A percentile compares a stretch with the other conserved stretches of the same genome.
These are phyloP conservation scores for Orbilia quercus DNA, from an alignment of 2,329 filamentous ascomycete species.

Conservation along the genomic window DNA sequence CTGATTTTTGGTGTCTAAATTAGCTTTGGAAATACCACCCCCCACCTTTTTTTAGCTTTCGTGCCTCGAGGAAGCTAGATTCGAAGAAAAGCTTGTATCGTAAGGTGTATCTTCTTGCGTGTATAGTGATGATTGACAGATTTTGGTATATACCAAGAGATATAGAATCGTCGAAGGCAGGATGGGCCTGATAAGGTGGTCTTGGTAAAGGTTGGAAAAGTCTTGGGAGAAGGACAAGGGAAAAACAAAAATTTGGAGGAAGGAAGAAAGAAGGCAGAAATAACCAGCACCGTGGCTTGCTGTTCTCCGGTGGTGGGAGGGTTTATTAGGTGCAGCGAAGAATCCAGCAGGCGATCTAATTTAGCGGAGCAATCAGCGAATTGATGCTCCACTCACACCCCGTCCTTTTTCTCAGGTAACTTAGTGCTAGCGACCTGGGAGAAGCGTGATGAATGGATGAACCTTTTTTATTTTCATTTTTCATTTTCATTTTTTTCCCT, in stretches of 20 bases:
- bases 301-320: conserved; percentile 38
- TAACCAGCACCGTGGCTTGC: conserved; percentile 7
- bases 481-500: conserved; percentile 20
- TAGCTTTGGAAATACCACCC: too few species aligned
- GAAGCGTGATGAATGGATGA: too few species aligned
- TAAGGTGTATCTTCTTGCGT: conserved; percentile 31
- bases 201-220: conserved; percentile 50
- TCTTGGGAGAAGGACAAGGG: conserved; percentile 39
- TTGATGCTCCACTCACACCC: conserved; percentile 40
- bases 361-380: conserved; percentile 31
- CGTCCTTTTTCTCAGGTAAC: conserved; percentile 14
- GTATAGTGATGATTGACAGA: conserved; percentile 32
- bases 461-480: too few species aligned
- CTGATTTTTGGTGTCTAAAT: too few species aligned
- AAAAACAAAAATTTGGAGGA: conserved; percentile 42
- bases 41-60: too few species aligned
- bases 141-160: conserved; percentile 40
- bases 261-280: conserved; percentile 18
- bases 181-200: conserved; percentile 29
- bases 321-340: conserved; percentile 20
- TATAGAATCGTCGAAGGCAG: conserved; percentile 26
- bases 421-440: too few species aligned
- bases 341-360: conserved; percentile 26
- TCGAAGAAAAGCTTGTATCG: conserved; percentile 31
- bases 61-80: background rate